These are phyloP conservation scores for Macrolepiota fuliginosa DNA, from an alignment of 768 basidiomycete species.

Conservation along the genomic window DNA sequence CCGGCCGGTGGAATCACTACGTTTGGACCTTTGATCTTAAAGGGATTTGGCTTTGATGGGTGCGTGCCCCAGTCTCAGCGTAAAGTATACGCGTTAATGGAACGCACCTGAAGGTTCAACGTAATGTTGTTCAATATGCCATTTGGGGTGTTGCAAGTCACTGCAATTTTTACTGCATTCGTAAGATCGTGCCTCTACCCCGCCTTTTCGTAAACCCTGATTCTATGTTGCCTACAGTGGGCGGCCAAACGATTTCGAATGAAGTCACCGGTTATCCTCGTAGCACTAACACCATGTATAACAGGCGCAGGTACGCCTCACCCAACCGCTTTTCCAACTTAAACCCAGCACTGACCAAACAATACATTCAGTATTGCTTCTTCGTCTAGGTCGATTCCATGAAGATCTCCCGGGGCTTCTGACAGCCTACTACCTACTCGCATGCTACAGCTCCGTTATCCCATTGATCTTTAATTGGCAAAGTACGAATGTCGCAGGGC, in stretches of 20 bases:
- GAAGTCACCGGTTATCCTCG: slow-evolving; percentile 25
- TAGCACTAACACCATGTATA: slow-evolving; percentile 21
- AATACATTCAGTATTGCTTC: slow-evolving; percentile 23
- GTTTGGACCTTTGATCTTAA: slow-evolving; percentile 31
- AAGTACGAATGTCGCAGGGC: slow-evolving; percentile 32
- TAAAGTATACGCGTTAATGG: neutral
- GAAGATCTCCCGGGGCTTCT: slow-evolving; percentile 26
- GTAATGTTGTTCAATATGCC: slow-evolving; percentile 31
- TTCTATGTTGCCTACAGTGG: slow-evolving; percentile 21
- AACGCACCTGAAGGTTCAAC: slow-evolving; percentile 20
- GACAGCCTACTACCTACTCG: slow-evolving; percentile 28
- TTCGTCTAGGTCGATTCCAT: slow-evolving; percentile 20
- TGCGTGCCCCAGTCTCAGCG: slow-evolving; percentile 7
- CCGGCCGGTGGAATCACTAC: slow-evolving; percentile 23
- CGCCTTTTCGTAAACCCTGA: neutral
- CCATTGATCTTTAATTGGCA: slow-evolving; percentile 32
- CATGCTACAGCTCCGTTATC: slow-evolving; percentile 19
- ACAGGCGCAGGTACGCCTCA: slow-evolving; percentile 20
- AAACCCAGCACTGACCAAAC: neutral
- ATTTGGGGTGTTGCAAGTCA: slow-evolving; percentile 27
- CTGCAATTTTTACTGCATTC: slow-evolving; percentile 24
- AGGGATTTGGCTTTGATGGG: slow-evolving; percentile 31
- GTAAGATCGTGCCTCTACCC: slow-evolving; percentile 16
- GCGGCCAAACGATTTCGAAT: slow-evolving; percentile 22
- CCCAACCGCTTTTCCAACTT: neutral